Evolutionary conservation across 2,329 filamentous ascomycete genomes (phyloP), one percentile per base, ranked within the genome.

Genomic region (Cercospora sesami): DNA sequence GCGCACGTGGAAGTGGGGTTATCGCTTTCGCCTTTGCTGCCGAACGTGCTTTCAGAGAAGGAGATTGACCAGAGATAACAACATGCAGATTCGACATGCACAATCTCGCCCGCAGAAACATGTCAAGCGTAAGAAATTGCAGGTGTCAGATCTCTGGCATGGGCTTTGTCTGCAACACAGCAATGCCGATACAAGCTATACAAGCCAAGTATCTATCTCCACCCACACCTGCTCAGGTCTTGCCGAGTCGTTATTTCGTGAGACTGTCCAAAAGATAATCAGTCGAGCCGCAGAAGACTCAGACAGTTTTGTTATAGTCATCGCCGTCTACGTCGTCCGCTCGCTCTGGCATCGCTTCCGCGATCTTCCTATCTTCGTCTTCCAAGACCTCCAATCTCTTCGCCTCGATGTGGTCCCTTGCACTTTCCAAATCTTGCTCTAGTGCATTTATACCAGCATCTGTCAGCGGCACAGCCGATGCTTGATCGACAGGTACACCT

Each of bases 301-400:
- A 84, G 45, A 84, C 80, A 33, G 81, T 83, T n/a, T 78, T 82
- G 73, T 84, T 84, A 69, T 77, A 78, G 6, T 79, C 77, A 70
- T 84, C 82, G 64, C 81, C 80, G 72, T 83, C 82, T 62, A 80
- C 80, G 73, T 84, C 82, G 39, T 81, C 82, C 16, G 78, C 79
- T 42, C 78, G 78, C 73, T 81, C 80, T 14, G 79, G 80, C 73
- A 79, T 83, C 4, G 81, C 82, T 68, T 81, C 81, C 33, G 78
- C 78, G 5, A 76, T 72, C 62, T 81, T 80, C 63, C 63, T 63
- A 16, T 75, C 69, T 10, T 75, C 72, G 60, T 75, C 72, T 60
- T 80, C 78, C 36, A 77, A 71, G 23, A 81, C 79, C 70, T 81
- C 79, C 71, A 82, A 76, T 66, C 80, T 78, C 72, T 82, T 75